Conservation (phyloP, 495 filamentous ascomycete genomes). For the Aspergillus bridgeri region DNA sequence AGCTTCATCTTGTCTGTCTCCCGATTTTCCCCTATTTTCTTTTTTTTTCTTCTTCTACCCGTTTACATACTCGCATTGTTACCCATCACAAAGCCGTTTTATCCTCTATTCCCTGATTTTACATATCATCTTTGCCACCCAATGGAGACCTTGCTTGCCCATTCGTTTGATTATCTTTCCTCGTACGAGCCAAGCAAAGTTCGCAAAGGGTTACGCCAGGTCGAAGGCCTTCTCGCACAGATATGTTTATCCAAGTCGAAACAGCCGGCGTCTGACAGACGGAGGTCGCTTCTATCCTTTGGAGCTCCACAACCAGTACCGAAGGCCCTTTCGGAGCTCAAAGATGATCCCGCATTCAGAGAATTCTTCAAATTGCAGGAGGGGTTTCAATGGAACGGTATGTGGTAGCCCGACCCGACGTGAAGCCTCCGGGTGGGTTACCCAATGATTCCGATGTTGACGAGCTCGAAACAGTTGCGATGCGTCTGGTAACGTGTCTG, state of each 20-base stretch:
- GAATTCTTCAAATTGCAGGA: constrained; percentile 98
- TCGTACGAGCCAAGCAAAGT: constrained; percentile 87
- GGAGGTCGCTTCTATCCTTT: constrained; percentile 36
- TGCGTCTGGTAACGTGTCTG: constrained; percentile 79
- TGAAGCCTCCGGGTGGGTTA: not conserved
- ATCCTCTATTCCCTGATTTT: constrained; percentile 11
- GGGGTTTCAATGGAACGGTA: constrained; percentile 95
- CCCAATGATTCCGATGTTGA: constrained; percentile 7
- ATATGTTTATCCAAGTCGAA: constrained; percentile 75
- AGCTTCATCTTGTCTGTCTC: constrained; percentile 7
- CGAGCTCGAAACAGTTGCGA: constrained; percentile 56
- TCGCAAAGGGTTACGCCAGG: constrained; percentile 88
- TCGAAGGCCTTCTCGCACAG: constrained; percentile 92
- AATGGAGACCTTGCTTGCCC: constrained; percentile 90
- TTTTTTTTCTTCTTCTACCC: not conserved
- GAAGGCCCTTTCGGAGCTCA: constrained; percentile 68
- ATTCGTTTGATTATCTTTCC: constrained; percentile 94
- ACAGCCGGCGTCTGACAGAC: constrained; percentile 40
- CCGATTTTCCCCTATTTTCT: constrained; percentile 1
- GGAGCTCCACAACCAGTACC: constrained; percentile 41
- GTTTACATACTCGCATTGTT: not conserved
- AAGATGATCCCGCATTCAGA: constrained; percentile 83
- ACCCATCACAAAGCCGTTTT: not conserved
- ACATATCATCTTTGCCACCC: constrained; percentile 11
- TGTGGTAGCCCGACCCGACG: constrained; percentile 12